Base-by-base conservation (phyloP, 805 yeast species). In the Pichia paraexigua region DNA sequence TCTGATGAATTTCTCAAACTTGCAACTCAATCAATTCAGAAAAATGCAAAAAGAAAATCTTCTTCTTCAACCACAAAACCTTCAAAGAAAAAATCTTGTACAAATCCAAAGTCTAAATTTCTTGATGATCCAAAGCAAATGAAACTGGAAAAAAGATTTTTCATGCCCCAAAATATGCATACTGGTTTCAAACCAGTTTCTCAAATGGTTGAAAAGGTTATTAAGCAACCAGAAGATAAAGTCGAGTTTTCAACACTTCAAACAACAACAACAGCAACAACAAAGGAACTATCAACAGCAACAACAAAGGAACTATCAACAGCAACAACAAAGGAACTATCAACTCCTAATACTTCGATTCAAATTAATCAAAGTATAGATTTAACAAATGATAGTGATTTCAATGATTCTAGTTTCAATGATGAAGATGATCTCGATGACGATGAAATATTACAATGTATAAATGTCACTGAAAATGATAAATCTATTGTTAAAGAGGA, bases 151-250 rank as follows among this genome's bases (percentile, higher is more conserved):
- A 78, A 83, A 62, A 69, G 66, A 44, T 85, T 85, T 56, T 82
- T 80, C 63, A 81, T 85, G 87, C 94, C 94, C 0, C 86, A 82
- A 56, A 73, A 80, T 59, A 91, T 80, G 6, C 77, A 74, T 41
- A 76, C 83, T 0, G 91, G 89, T 0, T 85, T 86, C 57, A 70
- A 71, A 39, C 67, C 69, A 22, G 88, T 81, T 1, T 72, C 78
- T 2, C 27, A n/a, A 15, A 13, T 43, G 8, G 49, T 45, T 18
- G 35, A 41, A 20, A 41, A 20, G 25, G 48, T 46, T 20, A n/a
- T 9, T 5, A 47, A n/a, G n/a, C n/a, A n/a, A n/a, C n/a, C n/a
- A n/a, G n/a, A n/a, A n/a, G n/a, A n/a, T n/a, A n/a, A n/a, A n/a
- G n/a, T n/a, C n/a, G n/a, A n/a, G n/a, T n/a, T n/a, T n/a, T 35